Base-by-base conservation (phyloP, 1,139 yeast genomes). In the Blastobotrys serpentis region DNA sequence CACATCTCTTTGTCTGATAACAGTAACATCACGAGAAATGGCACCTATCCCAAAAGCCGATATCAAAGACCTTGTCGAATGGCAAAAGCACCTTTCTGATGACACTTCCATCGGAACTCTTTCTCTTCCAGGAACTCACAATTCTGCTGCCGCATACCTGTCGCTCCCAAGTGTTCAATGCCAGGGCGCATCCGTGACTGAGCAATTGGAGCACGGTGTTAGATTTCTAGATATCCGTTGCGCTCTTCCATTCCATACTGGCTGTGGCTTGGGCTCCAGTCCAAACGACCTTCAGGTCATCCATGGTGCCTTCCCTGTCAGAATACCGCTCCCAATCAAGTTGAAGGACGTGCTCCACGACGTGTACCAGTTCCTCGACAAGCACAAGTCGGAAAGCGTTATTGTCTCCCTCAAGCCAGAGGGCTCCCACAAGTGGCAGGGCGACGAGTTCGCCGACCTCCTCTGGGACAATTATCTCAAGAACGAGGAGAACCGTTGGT, bases 131-230 rank as follows among this genome's bases (percentile, higher is more conserved):
- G 95, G 94, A 13, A 84, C 94, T 14, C 95, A 86, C 70, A 85
- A 85, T 62, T 75, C 87, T 26, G 88, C 86, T 10, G 92, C 94
- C 8, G 79, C 78, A 59, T 82, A 83, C 64, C 70, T 78, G n/a
- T 84, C 92, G 0, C 72, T 84, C 46, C 92, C 92, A 17, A 81
- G 88, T 0, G 92, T 85, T 29, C 84, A 82, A 63, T 86, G 95
- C 65, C 95, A 86, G 64, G 86, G 82, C 17, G 78, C 72, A 7
- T 66, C 78, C 1, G 72, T 86, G 44, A 68, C 76, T 1, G 77
- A 77, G 2, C 95, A 86, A 67, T 75, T 86, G 68, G 69, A 76
- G 46, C 73, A 85, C 57, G 95, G 94, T 5, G 83, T 86, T 14
- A 73, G 94, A 51, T 86, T 84, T 60, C 72, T 86, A 52, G 94